Base-by-base conservation (phyloP, 2,329 filamentous ascomycete species). In the Colletotrichum sp. region DNA sequence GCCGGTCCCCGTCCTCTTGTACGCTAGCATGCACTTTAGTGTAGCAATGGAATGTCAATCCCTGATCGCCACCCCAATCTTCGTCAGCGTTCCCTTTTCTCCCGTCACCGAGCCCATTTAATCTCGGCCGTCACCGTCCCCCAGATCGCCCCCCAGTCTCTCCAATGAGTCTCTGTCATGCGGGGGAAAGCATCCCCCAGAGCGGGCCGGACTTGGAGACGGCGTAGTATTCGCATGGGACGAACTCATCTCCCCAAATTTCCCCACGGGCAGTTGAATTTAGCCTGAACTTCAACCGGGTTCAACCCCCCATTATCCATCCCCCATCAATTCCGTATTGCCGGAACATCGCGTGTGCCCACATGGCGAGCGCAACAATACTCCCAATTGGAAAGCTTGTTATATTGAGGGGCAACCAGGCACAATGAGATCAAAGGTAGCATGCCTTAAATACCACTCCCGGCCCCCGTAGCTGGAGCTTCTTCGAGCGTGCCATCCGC, bases 201-300 rank as follows among this genome's bases (percentile, higher is more conserved):
- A 63, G 69, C 55, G 74, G 64, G 70, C 71, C 62, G 12, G 29
- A 69, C 64, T 52, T 55, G 64, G 70, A 59, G 64, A 55, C 34
- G 59, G 71, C 44, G 70, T 74, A 19, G 70, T 36, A 74, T 73
- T 52, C 65, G 74, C 49, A 74, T 69, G 70, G 74, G 74, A 76
- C 25, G 70, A 69, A 74, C 74, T 65, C 73, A 72, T 74, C 49
- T 68, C 44, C 72, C 55, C 32, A 62, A 64, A 64, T 57, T 25
- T 68, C 55, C 29, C 59, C 70, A 63, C 30, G 62, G 39, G 49
- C 16, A 32, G 15, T 52, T 61, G 70, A 57, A 76, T 76, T 76
- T 76, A 76, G 74, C 74, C 74, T 76, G 74, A 76, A 76, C 44
- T 73, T 69, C 34, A 36, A 22, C 65, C 49, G 63, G 64, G 61